These are phyloP conservation scores for Neostapfia colusana DNA, from an alignment of 176 grass and related monocot genomes.

Conservation along the genomic window DNA sequence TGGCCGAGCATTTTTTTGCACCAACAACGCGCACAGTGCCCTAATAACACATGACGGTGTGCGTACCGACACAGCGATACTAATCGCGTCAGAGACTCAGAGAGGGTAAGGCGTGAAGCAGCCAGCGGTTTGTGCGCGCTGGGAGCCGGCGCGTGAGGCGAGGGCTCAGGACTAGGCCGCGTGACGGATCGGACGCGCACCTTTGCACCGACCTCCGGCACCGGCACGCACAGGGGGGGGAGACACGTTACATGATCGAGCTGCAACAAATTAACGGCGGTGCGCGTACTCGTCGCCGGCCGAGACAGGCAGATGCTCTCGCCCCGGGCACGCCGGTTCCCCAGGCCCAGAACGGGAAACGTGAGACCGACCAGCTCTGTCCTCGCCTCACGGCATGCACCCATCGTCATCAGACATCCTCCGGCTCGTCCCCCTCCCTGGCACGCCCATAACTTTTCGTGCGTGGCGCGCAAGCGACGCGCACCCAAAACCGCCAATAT, in stretches of 20 bases:
- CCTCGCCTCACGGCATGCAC: neutral
- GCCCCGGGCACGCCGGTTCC: neutral
- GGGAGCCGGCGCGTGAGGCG: too few species aligned
- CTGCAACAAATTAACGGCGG: too few species aligned
- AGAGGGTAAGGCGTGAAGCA: too few species aligned
- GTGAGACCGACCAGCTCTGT: constrained; percentile 18
- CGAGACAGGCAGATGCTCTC: neutral
- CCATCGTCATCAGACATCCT: neutral
- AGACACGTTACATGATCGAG: too few species aligned
- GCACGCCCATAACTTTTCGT: neutral
- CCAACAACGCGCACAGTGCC: constrained; percentile 13
- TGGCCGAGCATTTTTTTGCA: neutral
- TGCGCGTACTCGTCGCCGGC: neutral
- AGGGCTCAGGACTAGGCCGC: too few species aligned
- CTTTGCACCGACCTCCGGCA: too few species aligned
- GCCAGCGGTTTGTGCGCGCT: too few species aligned
- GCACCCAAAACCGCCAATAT: constrained; percentile 8
- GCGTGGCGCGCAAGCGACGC: neutral
- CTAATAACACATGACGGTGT: neutral
- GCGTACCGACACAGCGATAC: neutral
- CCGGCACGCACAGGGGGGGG: too few species aligned
- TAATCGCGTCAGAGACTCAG: neutral
- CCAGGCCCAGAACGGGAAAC: constrained; percentile 31
- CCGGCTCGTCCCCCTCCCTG: neutral
- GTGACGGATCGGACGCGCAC: too few species aligned